Base-by-base conservation (phyloP, 805 yeast genomes). In the Scheffersomyces spartinae region DNA sequence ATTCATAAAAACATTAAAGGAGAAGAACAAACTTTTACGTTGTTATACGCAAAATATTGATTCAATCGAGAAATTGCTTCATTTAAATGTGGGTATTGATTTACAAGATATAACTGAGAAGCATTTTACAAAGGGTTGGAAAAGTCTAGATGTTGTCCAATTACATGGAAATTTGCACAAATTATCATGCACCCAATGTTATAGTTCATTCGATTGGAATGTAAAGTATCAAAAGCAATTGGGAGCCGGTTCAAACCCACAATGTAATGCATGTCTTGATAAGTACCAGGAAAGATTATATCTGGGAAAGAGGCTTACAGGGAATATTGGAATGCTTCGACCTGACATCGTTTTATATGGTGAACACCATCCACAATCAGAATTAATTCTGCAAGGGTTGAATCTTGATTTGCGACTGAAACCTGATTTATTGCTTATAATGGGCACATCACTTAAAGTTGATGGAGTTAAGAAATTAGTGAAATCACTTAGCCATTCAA, bases 1-100 rank as follows among this genome's bases (percentile, higher is more conserved):
- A 33, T 82, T 88, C 42, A 74, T 88, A 21, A 64, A 61, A 28
- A 62, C 59, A 21, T 49, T 77, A 28, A 71, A 69, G 40, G 73
- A 65, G 28, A 69, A 69, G 44, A 72, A 67, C 32, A 78, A 77
- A 49, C 63, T 86, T 23, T 48, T 85, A 25, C 60, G 94, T 30
- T 84, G 96, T 52, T 88, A 88, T 47, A 88, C 97, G 1, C 97
- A 91, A 44, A 88, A 88, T 46, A 88, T 88, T 31, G 98, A 88
- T 49, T 86, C 94, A 1, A 57, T 88, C 18, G 97, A 88, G 44
- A 55, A 71, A 25, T 55, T 60, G 24, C 61, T 77, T 14, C 78
- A 82, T 13, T 55, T 86, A 29, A 63, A 61, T 19, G 59, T 76
- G 25, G 85, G 86, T 2, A 11, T 9, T 9, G n/a, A 11, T 12